Conservation (phyloP, 106 monocot species). For the Phalaenopsis equestris region DNA sequence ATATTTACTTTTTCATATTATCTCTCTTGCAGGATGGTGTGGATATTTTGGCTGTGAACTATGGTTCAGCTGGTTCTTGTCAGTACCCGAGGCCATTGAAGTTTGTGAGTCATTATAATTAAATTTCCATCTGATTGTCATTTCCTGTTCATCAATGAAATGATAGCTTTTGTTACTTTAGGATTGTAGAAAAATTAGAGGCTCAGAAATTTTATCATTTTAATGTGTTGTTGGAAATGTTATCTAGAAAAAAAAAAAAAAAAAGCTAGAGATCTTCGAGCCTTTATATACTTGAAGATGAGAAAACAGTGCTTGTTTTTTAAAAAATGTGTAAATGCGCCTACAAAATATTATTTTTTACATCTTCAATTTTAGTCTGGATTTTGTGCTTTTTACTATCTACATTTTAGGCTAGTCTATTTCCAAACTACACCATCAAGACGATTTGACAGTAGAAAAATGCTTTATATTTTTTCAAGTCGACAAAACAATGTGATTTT, state of each 20-base stretch:
- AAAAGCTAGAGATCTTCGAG: not conserved
- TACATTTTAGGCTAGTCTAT: no score
- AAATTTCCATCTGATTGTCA: not conserved
- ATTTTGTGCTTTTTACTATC: no score
- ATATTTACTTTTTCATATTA: not conserved
- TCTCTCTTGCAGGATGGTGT: conserved; percentile 62
- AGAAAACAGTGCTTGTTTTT: not conserved
- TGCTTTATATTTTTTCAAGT: not conserved
- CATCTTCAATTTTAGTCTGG: no score
- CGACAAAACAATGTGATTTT: not conserved
- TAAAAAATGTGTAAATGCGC: not conserved
- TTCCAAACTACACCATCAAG: no score
- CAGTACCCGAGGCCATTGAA: conserved; percentile 72
- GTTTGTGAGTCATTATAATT: conserved; percentile 45
- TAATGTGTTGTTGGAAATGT: not conserved
- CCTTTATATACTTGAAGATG: not conserved
- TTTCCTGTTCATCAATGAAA: not conserved
- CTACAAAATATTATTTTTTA: no score
- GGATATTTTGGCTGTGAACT: conserved; percentile 88
- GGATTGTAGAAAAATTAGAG: not conserved
- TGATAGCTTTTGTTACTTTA: not conserved
- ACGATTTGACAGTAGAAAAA: not conserved
- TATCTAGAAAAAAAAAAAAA: not conserved
- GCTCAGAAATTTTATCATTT: not conserved
- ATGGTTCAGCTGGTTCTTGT: conserved; percentile 84